Percentiles rank a stretch among this genome's conserved stretches.
Evolutionary conservation across 805 yeast species (phyloP).

Genomic region (Ogataea degrootiae): DNA sequence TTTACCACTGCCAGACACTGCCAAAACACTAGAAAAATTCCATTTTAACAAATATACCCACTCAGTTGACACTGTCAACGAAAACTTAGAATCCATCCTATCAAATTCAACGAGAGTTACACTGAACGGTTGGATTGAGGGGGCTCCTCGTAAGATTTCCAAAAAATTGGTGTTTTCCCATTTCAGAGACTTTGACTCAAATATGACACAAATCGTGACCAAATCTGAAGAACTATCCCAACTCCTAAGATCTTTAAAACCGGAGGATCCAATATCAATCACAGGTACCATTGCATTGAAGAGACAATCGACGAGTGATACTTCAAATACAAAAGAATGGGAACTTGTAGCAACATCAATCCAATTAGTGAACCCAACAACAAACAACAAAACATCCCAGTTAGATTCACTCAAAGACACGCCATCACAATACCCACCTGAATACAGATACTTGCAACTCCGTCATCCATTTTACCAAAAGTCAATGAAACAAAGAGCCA

Average conservation of each 20-base stretch:
- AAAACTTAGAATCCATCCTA: constrained; percentile 3
- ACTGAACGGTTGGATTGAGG: constrained; percentile 81
- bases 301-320: constrained; percentile 26
- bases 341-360: constrained; percentile 54
- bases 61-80: constrained; percentile 19
- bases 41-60: constrained; percentile 26
- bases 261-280: constrained; percentile 72
- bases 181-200: constrained; percentile 71
- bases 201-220: constrained; percentile 53
- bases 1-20: constrained; percentile 16
- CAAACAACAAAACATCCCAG: constrained; percentile 60
- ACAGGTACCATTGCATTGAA: constrained; percentile 45
- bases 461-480: constrained; percentile 55
- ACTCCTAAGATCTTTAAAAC: constrained; percentile 41
- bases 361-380: constrained; percentile 50
- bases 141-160: constrained; percentile 66
- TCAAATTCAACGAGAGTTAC: constrained; percentile 31
- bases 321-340: constrained; percentile 27
- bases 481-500: constrained; percentile 52
- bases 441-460: constrained; percentile 76
- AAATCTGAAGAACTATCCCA: constrained; percentile 34
- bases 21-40: constrained; percentile 22
- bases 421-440: constrained; percentile 65
- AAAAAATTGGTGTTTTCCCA: constrained; percentile 64
- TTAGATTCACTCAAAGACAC: constrained; percentile 53